Conservation (phyloP, 257 asterid species). For the Sherardia arvensis region DNA sequence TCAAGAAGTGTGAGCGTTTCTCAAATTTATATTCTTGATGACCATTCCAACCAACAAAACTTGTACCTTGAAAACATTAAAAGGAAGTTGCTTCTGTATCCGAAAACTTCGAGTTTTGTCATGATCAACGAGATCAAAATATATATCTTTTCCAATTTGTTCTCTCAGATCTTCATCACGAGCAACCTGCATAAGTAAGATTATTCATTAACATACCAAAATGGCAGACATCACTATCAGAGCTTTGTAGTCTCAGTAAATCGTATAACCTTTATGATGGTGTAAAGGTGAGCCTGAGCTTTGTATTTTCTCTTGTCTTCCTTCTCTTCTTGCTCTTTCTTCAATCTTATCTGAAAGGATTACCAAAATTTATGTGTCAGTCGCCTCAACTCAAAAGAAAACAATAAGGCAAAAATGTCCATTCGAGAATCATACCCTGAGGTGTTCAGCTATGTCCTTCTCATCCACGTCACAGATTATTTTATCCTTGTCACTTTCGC, state of each 20-base stretch:
- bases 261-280: conserved; percentile 70
- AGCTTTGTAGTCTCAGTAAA: neutral
- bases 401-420: neutral
- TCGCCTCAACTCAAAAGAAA: neutral
- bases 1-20: no score
- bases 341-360: conserved; percentile 70
- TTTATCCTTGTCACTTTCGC: conserved; percentile 94
- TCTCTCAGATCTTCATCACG: conserved; percentile 87
- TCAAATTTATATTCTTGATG: no score
- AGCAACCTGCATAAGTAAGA: conserved; percentile 56
- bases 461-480: conserved; percentile 93
- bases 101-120: conserved; percentile 91
- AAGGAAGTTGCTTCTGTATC: conserved; percentile 78
- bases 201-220: neutral
- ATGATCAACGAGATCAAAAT: conserved; percentile 95
- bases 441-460: conserved; percentile 98
- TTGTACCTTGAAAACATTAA: conserved; percentile 77
- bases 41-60: neutral
- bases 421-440: conserved; percentile 48
- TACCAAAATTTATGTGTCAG: neutral
- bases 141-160: conserved; percentile 87
- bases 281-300: conserved; percentile 91
- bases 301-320: conserved; percentile 91
- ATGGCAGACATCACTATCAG: neutral
- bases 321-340: conserved; percentile 96